Conservation (phyloP, 1,139 yeast genomes). For the Suhomyces panamericanus region DNA sequence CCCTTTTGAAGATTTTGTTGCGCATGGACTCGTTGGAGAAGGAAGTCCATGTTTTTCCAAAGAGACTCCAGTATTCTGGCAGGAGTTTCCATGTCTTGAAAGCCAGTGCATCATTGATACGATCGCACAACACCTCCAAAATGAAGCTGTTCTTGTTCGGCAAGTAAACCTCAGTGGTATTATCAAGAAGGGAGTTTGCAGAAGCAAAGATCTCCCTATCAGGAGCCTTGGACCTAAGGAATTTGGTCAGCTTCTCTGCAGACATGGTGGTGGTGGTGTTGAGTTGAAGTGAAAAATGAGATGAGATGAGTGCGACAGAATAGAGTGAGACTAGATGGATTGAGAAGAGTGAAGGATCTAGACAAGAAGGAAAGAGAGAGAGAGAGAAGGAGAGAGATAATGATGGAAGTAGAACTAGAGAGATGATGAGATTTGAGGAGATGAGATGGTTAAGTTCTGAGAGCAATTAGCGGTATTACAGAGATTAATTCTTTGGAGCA, state of each 20-base stretch:
- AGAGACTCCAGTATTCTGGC: conserved; percentile 48
- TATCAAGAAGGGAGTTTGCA: conserved; percentile 44
- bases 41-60: conserved; percentile 42
- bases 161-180: conserved; percentile 41
- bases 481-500: no score
- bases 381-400: no score
- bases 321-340: background rate
- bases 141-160: conserved; percentile 65
- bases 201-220: conserved; percentile 44
- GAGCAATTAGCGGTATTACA: no score
- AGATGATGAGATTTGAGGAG: no score
- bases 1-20: conserved; percentile 37
- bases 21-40: conserved; percentile 21
- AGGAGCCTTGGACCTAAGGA: conserved; percentile 57
- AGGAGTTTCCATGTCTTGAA: conserved; percentile 44
- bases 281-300: conserved; percentile 1
- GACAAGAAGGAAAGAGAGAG: no score
- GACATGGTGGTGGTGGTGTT: conserved; percentile 18
- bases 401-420: no score
- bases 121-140: conserved; percentile 65
- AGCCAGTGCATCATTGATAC: conserved; percentile 51
- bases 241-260: conserved; percentile 65
- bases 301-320: conserved; percentile 4
- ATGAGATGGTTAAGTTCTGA: background rate
- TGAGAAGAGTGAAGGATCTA: no score